Evolutionary conservation across 176 grass and related monocot species (phyloP), one percentile per base, ranked within the genome.

Genomic region (Puccinellia tenuiflora): DNA sequence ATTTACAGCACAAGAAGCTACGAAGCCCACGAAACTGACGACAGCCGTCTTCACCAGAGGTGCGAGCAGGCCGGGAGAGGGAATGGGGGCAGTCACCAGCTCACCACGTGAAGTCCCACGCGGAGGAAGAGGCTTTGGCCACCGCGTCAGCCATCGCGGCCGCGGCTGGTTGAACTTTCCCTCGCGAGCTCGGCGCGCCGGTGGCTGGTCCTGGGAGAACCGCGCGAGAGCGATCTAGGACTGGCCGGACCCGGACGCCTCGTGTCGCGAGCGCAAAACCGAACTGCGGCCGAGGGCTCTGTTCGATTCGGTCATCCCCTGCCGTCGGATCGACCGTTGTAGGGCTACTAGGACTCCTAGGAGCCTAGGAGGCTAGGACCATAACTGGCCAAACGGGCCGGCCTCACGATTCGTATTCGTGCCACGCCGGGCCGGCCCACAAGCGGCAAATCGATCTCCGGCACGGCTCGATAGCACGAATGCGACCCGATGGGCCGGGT

Each of bases 31-130:
- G n/a, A 12, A 35, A 12, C 64, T 75, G 46, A 65, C 45, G 28
- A 61, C 35, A 42, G 20, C 59, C 20, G 9, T 5, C 13, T 24
- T 24, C n/a, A 18, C 15, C 25, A 61, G 1, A 61, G 57, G 25
- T 61, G 29, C 4, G 57, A 16, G 25, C 5, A 15, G 57, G 29
- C 3, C 1, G 29, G 31, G 73, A 22, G 10, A 57, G 45, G 18
- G 34, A 17, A 70, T 35, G 6, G 28, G 77, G 64, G 21, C n/a
- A 31, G 24, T 81, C 78, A 81, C 85, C 85, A 82, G 57, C 24
- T 46, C 40, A 46, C 14, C 68, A 71, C 68, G 86, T 79, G 46
- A 88, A 88, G 45, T 65, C 75, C 86, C 86, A 88, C 0, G 3
- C 34, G 34, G 64, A 78, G 8, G 64, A 63, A 50, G 63, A n/a